phyloP scores from a whole-genome alignment of 106 monocot genomes.

The Apostasia shenzhenica region DNA sequence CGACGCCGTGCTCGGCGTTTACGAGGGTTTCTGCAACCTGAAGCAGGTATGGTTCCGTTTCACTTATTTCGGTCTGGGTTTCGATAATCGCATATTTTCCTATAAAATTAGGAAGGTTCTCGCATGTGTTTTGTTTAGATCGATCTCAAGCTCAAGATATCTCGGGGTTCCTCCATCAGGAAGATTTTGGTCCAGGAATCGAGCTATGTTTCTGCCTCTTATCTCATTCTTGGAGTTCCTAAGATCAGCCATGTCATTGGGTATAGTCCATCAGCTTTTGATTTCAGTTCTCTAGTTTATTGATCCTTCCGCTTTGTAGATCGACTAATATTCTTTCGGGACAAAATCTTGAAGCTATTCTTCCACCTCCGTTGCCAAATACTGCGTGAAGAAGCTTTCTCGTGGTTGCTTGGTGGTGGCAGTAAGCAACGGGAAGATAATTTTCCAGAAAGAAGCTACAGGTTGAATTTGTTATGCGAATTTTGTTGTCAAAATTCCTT shows the following conservation, averaged over 20 bases:
- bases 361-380: conserved; percentile 45
- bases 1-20: conserved; percentile 45
- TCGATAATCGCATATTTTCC: too few relatives aligned
- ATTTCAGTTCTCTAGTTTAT: neutral
- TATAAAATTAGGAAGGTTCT: neutral
- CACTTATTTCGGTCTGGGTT: neutral
- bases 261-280: conserved; percentile 14
- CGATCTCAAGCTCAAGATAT: conserved; percentile 57
- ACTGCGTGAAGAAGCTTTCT: conserved; percentile 54
- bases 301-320: neutral
- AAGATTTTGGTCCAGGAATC: conserved; percentile 44
- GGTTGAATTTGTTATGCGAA: conserved; percentile 3
- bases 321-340: neutral
- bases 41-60: conserved; percentile 38
- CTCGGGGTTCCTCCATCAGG: conserved; percentile 43
- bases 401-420: conserved; percentile 53
- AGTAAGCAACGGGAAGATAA: conserved; percentile 62
- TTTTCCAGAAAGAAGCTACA: conserved; percentile 46
- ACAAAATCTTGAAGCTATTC: conserved; percentile 14
- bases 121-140: conserved; percentile 19
- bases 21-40: conserved; percentile 67
- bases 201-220: conserved; percentile 15
- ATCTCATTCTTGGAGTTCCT: conserved; percentile 40
- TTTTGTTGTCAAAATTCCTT: neutral
- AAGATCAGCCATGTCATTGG: conserved; percentile 27